phyloP scores from a whole-genome alignment of 2,329 filamentous ascomycete species.

The Colletotrichum falcatum region DNA sequence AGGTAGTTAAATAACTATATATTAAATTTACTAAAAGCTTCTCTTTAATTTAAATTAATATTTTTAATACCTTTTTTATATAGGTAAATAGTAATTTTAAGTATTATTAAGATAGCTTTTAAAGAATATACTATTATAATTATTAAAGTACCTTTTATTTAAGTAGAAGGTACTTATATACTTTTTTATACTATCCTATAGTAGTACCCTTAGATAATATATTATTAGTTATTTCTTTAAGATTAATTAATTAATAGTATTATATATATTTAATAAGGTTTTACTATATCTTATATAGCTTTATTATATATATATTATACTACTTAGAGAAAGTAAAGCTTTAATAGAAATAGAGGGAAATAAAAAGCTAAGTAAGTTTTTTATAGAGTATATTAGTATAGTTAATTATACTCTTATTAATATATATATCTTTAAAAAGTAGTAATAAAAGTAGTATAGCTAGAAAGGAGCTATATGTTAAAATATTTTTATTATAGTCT shows the following conservation, averaged over 20 bases:
- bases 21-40: too few species aligned
- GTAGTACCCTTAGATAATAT: not conserved
- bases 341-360: not conserved
- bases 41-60: too few species aligned
- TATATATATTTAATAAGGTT: not conserved
- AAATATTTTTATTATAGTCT: not conserved
- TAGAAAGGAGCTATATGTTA: not conserved
- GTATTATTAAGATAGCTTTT: not conserved
- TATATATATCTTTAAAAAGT: not conserved
- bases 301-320: not conserved
- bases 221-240: not conserved
- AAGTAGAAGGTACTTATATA: not conserved
- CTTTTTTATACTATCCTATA: not conserved
- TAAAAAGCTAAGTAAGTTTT: not conserved
- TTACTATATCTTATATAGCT: not conserved
- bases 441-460: not conserved
- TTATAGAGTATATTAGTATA: not conserved
- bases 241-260: not conserved
- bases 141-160: not conserved
- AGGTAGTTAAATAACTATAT: too few species aligned
- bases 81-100: too few species aligned
- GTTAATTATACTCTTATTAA: not conserved
- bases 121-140: not conserved
- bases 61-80: too few species aligned
- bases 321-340: not conserved